A percentile compares a stretch with the other conserved stretches of the same genome.
Evolutionary conservation across 805 yeast genomes (phyloP).

Genomic region (Candida railenensis): DNA sequence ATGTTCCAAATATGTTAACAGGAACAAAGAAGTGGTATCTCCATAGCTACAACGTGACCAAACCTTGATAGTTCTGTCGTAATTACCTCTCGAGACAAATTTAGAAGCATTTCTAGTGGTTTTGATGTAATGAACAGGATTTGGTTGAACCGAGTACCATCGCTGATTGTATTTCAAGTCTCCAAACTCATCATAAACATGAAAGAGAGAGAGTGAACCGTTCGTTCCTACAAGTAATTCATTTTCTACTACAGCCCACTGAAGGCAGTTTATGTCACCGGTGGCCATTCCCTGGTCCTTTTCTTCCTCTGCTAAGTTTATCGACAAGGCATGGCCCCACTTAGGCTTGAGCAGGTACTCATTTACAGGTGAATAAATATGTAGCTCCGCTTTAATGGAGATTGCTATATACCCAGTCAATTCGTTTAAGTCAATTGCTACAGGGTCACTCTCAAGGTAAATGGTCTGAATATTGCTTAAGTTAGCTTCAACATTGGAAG

Average conservation of each 20-base stretch:
- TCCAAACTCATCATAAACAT: conserved; percentile 48
- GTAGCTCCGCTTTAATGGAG: conserved; percentile 42
- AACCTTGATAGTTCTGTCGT: conserved; percentile 67
- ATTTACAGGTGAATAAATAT: conserved; percentile 57
- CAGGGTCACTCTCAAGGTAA: conserved; percentile 65
- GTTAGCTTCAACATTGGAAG: conserved; percentile 15
- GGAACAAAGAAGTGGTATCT: conserved; percentile 53
- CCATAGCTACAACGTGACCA: conserved; percentile 79
- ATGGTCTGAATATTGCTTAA: conserved; percentile 61
- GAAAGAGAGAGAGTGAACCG: conserved; percentile 51
- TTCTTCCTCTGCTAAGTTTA: conserved; percentile 13
- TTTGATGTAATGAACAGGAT: conserved; percentile 54
- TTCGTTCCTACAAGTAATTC: conserved; percentile 66
- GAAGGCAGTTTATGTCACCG: conserved; percentile 37
- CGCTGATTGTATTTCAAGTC: conserved; percentile 27
- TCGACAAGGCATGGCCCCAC: conserved; percentile 42
- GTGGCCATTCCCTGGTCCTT: conserved; percentile 13
- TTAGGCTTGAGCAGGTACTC: conserved; percentile 42
- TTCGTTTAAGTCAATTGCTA: conserved; percentile 61
- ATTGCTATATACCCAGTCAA: conserved; percentile 60
- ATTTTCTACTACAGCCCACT: conserved; percentile 52
- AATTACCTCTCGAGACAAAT: conserved; percentile 49
- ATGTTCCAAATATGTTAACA: conserved; percentile 67
- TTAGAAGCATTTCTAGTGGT: conserved; percentile 69
- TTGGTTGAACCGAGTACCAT: conserved; percentile 57